Base-by-base conservation (phyloP, 768 basidiomycete species). In the Pisolithus tinctorius region DNA sequence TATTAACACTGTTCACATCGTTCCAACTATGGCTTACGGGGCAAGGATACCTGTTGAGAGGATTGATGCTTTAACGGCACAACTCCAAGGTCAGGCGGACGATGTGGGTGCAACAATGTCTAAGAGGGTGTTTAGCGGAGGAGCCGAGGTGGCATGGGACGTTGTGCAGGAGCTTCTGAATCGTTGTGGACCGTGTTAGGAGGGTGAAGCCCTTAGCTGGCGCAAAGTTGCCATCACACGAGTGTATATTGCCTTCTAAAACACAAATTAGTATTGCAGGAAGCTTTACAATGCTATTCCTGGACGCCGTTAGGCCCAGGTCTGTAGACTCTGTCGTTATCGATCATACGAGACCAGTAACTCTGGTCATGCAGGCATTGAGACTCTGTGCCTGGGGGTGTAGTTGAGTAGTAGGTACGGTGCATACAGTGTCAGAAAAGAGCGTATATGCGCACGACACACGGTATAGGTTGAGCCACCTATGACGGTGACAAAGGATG, bases 401-500 rank as follows among this genome's bases (percentile, higher is more conserved):
- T 23, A 16, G 49, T 39, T 16, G n/a, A 2, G 31, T 13, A 26
- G 6, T 41, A 9, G 3, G 13, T 6, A 13, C 4, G 0, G 9
- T 11, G 25, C 27, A 29, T 14, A 10, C 14, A 34, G 11, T n/a
- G n/a, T n/a, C n/a, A n/a, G n/a, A n/a, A n/a, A n/a, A n/a, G 17
- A 8, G 29, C 11, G 13, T 45, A 45, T 45, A 29, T 45, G 43
- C 27, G 26, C 29, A 45, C 29, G 7, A 61, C 66, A 23, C 46
- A 66, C 65, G 34, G 47, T 2, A n/a, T 58, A 7, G 45, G 27
- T 16, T 6, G 56, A 44, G 49, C 62, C 56, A 39, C 50, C 46
- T 48, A 60, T 1, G 4, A 50, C 52, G 27, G 60, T 57, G 26
- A 58, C 61, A 41, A 48, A 62, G 13, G 58, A 23, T 9, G 62